A percentile compares a stretch with the other conserved stretches of the same genome.
Conservation (phyloP, 768 basidiomycete species). For the Mycena maculata region DNA sequence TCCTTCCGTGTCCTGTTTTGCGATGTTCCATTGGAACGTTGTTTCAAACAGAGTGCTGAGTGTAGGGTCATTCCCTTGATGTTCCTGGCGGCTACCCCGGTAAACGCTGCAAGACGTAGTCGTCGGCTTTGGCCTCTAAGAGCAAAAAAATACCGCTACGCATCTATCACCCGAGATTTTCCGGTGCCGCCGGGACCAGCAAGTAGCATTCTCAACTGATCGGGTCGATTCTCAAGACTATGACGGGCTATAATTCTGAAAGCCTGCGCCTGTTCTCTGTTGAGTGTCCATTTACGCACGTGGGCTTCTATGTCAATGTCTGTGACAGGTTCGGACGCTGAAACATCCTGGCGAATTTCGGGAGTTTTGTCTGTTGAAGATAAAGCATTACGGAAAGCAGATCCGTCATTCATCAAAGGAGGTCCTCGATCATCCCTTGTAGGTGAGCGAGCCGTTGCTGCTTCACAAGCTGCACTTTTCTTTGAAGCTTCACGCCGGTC, state of each 20-base stretch:
- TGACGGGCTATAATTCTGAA: slow-evolving; percentile 48
- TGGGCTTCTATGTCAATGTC: slow-evolving; percentile 35
- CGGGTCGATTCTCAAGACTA: slow-evolving; percentile 12
- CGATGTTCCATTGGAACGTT: too few relatives aligned
- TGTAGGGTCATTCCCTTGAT: slow-evolving; percentile 56
- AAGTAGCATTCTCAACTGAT: slow-evolving; percentile 49
- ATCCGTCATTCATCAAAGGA: slow-evolving; percentile 17
- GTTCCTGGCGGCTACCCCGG: slow-evolving; percentile 54
- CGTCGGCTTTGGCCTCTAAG: slow-evolving; percentile 33
- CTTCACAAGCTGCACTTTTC: slow-evolving; percentile 11
- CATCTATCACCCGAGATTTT: slow-evolving; percentile 53
- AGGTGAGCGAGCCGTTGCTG: not conserved
- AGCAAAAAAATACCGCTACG: slow-evolving; percentile 47
- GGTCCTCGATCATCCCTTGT: not conserved
- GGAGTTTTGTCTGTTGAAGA: not conserved
- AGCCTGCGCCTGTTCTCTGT: slow-evolving; percentile 47
- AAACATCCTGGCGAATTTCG: slow-evolving; percentile 7
- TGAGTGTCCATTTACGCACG: slow-evolving; percentile 44
- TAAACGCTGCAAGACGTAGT: slow-evolving; percentile 48
- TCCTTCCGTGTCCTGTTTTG: too few relatives aligned
- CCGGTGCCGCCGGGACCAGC: slow-evolving; percentile 56
- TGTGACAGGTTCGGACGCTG: not conserved
- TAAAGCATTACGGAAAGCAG: slow-evolving; percentile 7
- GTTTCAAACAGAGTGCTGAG: slow-evolving; percentile 39
- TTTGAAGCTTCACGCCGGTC: slow-evolving; percentile 27